phyloP scores from a whole-genome alignment of 352 stramenopile species.

The Phytophthora quininea region DNA sequence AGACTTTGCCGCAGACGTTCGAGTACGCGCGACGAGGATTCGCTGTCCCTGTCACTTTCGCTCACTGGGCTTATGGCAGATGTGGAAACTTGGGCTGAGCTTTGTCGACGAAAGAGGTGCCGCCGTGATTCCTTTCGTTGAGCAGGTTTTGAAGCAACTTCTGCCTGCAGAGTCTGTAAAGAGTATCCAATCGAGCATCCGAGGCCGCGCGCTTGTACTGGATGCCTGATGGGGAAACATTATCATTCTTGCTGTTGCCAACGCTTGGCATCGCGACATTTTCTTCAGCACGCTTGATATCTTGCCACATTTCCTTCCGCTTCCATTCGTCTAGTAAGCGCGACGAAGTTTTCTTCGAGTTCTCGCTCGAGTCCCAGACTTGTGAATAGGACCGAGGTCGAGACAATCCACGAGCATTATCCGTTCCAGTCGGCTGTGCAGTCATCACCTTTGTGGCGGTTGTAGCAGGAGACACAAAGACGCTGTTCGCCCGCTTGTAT shows the following conservation, averaged over 20 bases:
- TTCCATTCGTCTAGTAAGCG: slow-evolving; percentile 73
- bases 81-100: slow-evolving; percentile 18
- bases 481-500: slow-evolving; percentile 50
- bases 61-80: slow-evolving; percentile 1
- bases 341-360: slow-evolving; percentile 43
- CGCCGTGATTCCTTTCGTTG: slow-evolving; percentile 23
- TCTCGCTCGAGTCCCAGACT: slow-evolving; percentile 45
- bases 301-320: slow-evolving; percentile 77
- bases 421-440: too few species aligned
- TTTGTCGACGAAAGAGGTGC: slow-evolving; percentile 15
- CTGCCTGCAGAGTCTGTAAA: slow-evolving; percentile 37
- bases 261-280: slow-evolving; percentile 32
- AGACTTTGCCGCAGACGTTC: slow-evolving; percentile 11
- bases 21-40: slow-evolving; percentile 11
- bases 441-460: slow-evolving; percentile 8
- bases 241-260: slow-evolving; percentile 13
- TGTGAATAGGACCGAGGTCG: slow-evolving; percentile 40
- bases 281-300: slow-evolving; percentile 71
- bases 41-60: slow-evolving; percentile 16
- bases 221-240: slow-evolving; percentile 16
- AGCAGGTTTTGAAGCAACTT: slow-evolving; percentile 17
- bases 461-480: slow-evolving; percentile 28
- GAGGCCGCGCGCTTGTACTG: slow-evolving; percentile 29
- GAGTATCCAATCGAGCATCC: slow-evolving; percentile 34
- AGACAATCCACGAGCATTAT: slow-evolving; percentile 30